Base-by-base conservation (phyloP, 495 filamentous ascomycete species). In the Chaetomidium leptoderma region DNA sequence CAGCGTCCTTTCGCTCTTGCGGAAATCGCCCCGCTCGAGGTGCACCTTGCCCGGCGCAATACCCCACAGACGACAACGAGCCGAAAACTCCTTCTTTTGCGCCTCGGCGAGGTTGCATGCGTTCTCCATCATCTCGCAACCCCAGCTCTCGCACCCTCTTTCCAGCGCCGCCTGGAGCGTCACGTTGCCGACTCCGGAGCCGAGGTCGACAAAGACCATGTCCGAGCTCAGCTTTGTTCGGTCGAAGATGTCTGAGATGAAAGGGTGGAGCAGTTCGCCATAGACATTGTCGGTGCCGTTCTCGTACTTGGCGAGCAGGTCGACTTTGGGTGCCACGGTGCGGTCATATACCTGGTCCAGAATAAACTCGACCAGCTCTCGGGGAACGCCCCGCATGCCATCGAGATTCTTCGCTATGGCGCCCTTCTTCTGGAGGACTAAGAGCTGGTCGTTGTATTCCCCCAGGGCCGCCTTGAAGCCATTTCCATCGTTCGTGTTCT, bases 151-250 rank as follows among this genome's bases (percentile, higher is more conserved):
- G 68, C 89, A 95, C 14, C 93, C 93, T 47, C 92, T 83, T 68
- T 98, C 89, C 8, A 98, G 81, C 9, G 93, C 93, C 5, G 93
- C 93, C 69, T 98, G 93, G 39, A 98, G 76, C 23, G 92, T 89
- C 4, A 97, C 93, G 70, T 96, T 98, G 6, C 91, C 93, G 27
- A 96, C 93, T 26, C 93, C 93, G 17, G 90, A 96, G 29, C 93
- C 93, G 35, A 98, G 79, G 67, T 98, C 93, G 54, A 98, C 84
- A 66, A 98, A 97, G 2, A 92, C 84, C 55, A 92, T 87, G 30
- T 83, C 81, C 0, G 87, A 89, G 35, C 81, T 90, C 55, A 97
- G 77, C 29, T 81, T 76, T 9, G 89, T 89, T 63, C 95, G 82
- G 52, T 85, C 84, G 29, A 97, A 83, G 46, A 95, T 87, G 44